Conservation (phyloP, 2,329 filamentous ascomycete genomes). For the Passalora sequoiae region DNA sequence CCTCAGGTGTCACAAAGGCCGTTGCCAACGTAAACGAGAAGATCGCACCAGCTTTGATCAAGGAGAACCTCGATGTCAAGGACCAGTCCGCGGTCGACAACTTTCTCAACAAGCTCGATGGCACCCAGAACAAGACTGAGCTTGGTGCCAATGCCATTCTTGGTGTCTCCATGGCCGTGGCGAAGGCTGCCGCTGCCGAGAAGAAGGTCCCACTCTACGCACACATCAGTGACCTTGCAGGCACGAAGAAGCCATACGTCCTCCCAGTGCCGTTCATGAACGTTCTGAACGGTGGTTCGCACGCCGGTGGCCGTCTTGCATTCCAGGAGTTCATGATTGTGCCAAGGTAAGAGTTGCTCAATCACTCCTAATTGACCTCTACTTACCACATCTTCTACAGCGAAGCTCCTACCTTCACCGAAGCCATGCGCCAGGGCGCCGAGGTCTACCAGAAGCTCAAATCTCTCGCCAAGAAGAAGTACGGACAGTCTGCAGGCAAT, state of each 20-base stretch:
- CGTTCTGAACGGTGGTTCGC: constrained; percentile 68
- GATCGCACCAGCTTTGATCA: constrained; percentile 52
- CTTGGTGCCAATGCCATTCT: constrained; percentile 58
- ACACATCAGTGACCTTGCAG: constrained; percentile 51
- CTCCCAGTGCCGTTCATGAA: constrained; percentile 56
- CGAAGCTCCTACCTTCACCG: constrained; percentile 77
- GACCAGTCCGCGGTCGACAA: constrained; percentile 51
- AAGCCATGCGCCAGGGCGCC: constrained; percentile 91
- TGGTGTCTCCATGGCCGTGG: constrained; percentile 56
- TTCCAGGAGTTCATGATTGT: constrained; percentile 57
- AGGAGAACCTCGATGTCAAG: constrained; percentile 50
- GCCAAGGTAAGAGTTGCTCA: constrained; percentile 38
- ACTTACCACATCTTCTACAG: constrained; percentile 21
- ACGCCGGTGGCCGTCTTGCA: constrained; percentile 83
- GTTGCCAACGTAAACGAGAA: constrained; percentile 52
- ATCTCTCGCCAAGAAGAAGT: constrained; percentile 96
- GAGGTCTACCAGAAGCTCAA: constrained; percentile 99
- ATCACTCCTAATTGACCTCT: constrained; percentile 2
- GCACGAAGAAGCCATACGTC: constrained; percentile 51
- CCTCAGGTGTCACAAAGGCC: constrained; percentile 51
- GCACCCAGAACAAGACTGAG: constrained; percentile 55
- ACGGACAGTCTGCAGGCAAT: constrained; percentile 97
- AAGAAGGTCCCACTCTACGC: constrained; percentile 54
- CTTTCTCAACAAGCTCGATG: constrained; percentile 53
- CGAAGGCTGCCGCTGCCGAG: constrained; percentile 53